Evolutionary conservation across 495 filamentous ascomycete genomes (phyloP), one percentile per base, ranked within the genome.

Genomic region (Podospora fimiseda): DNA sequence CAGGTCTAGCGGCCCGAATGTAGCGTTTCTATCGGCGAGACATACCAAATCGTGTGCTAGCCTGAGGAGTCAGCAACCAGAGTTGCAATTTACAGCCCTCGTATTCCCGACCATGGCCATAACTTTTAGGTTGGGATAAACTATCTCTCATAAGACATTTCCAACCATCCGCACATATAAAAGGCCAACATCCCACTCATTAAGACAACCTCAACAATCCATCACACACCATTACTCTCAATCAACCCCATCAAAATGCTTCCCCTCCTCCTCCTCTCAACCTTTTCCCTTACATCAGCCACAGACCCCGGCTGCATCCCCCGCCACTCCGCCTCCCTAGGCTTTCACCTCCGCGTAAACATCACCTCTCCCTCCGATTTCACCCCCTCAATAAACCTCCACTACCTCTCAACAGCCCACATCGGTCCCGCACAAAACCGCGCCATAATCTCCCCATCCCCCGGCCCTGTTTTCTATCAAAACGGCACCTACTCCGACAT

Each of bases 301-400:
- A 19, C 39, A 16, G 39, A 42, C 9, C 39, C 39, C 8, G 39
- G 43, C 38, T 52, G 23, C 50, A 30, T 53, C 42, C 51, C 51
- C 14, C 14, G 22, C 16, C 14, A 37, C 22, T 52, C 50, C 38
- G 37, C 16, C 24, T 43, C 50, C 1, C 15, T 8, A 13, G 50
- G 50, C 50, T 52, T 52, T 23, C 50, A 41, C 38, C 50, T 52
- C 19, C n/a, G 23, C 21, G 14, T 52, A 39, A 52, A 52, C 40
- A 41, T 52, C 50, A 52, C 50, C 40, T 23, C 43, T 41, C 38
- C 27, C 39, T 52, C 50, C 40, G 38, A 52, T 24, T 21, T 44
- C 23, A 33, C 21, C n/a, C 20, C 41, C 41, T 16, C 50, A 1
- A 22, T 52, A 2, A 38, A 52, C 38, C 21, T 21, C 38, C 20